Evolutionary conservation across 2,329 filamentous ascomycete genomes (phyloP), one percentile per base, ranked within the genome.

Genomic region (Ophiostoma sp.): DNA sequence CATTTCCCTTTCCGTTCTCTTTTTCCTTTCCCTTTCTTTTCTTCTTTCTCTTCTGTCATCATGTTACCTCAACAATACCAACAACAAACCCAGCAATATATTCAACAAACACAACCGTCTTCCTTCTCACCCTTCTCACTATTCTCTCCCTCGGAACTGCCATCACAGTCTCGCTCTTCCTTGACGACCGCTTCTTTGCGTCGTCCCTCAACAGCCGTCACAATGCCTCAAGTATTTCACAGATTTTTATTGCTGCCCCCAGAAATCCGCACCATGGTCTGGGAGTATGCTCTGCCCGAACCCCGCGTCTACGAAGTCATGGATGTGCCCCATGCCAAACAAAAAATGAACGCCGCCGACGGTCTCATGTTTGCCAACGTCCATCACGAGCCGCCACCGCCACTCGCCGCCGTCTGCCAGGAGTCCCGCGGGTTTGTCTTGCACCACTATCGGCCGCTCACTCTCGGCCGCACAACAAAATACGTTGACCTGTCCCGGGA

Each of bases 321-420:
- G 74, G 84, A 85, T 74, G 83, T 83, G 17, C 84, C 84, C 17
- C 81, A 81, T 75, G 80, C 83, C 15, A 80, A 79, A 70, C 81
- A 82, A 50, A 80, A 81, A 61, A 83, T 82, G 31, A 79, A 80
- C 2, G 80, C 84, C 2, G 80, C 81, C n/a, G 78, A 81, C 48
- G 83, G 83, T 68, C 78, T 86, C 52, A 83, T 84, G 81, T 86
- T 85, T 75, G 84, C 84, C 72, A 85, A 86, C 74, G 78, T 83
- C 36, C 83, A 83, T 73, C 80, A 82, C 73, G 84, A 85, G 74
- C 83, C 83, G 36, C 84, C 84, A 22, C 84, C 84, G 5, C 78
- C 81, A 0, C 79, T 85, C 64, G 82, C 83, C 3, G 80, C 81
- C 45, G 84, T 84, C 33, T 86, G 84, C 72, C 82, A 80, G 39